phyloP scores from a whole-genome alignment of 257 asterid species.

The Scutellaria minor region DNA sequence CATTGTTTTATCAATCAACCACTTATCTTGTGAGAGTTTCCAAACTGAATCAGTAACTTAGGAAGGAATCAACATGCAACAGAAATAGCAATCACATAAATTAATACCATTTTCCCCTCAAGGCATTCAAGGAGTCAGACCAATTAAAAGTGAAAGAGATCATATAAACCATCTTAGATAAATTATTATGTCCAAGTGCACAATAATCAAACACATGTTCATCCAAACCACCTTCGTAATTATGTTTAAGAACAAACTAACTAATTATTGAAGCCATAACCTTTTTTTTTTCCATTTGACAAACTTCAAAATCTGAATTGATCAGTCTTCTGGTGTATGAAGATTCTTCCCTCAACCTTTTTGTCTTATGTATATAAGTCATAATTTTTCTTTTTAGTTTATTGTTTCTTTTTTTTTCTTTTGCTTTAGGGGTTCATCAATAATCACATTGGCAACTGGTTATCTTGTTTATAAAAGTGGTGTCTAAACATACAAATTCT shows the following conservation, averaged over 20 bases:
- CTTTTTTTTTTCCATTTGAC: constrained; percentile 4
- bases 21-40: constrained; percentile 9
- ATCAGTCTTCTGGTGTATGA: not conserved
- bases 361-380: not conserved
- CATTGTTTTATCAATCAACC: constrained; percentile 24
- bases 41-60: constrained; percentile 7
- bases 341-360: constrained; percentile 1
- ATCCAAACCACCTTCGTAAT: not conserved
- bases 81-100: constrained; percentile 24
- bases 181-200: constrained; percentile 10
- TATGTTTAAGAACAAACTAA: constrained; percentile 19
- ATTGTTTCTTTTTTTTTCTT: not conserved
- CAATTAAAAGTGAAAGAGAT: constrained; percentile 20
- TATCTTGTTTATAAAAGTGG: not conserved
- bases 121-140: constrained; percentile 3
- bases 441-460: not conserved
- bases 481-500: not conserved
- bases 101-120: not conserved
- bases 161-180: not conserved
- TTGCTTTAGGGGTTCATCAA: not conserved
- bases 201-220: not conserved
- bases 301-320: constrained; percentile 23
- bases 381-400: not conserved
- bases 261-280: not conserved
- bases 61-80: constrained; percentile 26